Evolutionary conservation across 2,329 filamentous ascomycete species (phyloP), one percentile per base, ranked within the genome.

Genomic region (Verticillium nubilum): DNA sequence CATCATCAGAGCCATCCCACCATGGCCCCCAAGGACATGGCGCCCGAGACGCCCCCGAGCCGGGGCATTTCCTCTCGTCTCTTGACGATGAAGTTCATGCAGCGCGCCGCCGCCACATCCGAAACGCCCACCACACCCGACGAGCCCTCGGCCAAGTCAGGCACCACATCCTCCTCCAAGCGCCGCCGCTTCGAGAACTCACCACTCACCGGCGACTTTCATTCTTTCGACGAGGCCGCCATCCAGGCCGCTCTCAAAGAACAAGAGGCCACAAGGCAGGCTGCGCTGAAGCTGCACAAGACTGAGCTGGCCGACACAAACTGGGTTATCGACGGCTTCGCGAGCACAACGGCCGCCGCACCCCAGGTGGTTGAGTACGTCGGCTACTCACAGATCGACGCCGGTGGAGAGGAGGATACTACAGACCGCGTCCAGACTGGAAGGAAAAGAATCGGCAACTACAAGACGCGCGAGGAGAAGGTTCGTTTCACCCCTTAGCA

Each of bases 41-140:
- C 81, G 66, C 75, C 81, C 62, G 76, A 80, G 69, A 86, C 79
- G 61, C 79, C 85, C 54, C 84, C 84, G 10, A 61, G 80, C 58
- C 62, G 61, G 74, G 82, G 81, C 53, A 92, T 96, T 86, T 97
- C 93, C 63, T 93, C 89, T 61, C 87, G 92, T 66, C 87, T 97
- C 54, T 81, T 96, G 70, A 93, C 90, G 37, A 97, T 97, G 92
- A 96, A 96, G 79, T 97, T 97, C 72, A 97, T 97, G 93, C 93
- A 96, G 79, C 86, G 93, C 68, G 90, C 90, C 63, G 89, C 87
- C 56, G 86, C 88, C 56, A 69, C 74, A 56, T 71, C 77, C 19
- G 77, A 78, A 3, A 73, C 80, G 61, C 67, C 67, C 58, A 33
- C 37, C 3, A 50, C 77, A 61, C 72, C 82, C 63, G 69, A 78